Evolutionary conservation across 2,329 filamentous ascomycete genomes (phyloP).

Genomic region (Keithomyces neogunnii): DNA sequence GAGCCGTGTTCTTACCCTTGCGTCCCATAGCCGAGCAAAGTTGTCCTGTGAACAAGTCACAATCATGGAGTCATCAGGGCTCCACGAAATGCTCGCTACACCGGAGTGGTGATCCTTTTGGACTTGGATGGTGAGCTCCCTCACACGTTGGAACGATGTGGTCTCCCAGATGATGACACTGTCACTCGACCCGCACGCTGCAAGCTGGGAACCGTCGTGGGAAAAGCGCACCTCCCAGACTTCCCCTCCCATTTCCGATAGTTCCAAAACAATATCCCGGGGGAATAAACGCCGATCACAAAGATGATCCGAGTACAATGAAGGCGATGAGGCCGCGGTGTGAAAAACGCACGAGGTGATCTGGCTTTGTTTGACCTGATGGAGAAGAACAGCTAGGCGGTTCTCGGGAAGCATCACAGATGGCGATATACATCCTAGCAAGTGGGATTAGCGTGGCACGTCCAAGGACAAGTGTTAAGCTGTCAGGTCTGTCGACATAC

Average conservation of each 20-base stretch:
- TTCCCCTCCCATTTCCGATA: slow-evolving; percentile 69
- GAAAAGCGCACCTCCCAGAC: slow-evolving; percentile 92
- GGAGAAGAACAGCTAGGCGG: slow-evolving; percentile 69
- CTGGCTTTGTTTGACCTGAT: slow-evolving; percentile 77
- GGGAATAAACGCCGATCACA: slow-evolving; percentile 80
- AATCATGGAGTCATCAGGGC: slow-evolving; percentile 79
- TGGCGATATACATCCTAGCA: slow-evolving; percentile 76
- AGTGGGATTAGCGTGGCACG: slow-evolving; percentile 11
- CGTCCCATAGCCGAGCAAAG: slow-evolving; percentile 68
- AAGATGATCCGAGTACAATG: slow-evolving; percentile 79
- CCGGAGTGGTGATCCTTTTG: slow-evolving; percentile 53
- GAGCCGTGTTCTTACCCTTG: slow-evolving; percentile 40
- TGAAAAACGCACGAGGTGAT: slow-evolving; percentile 82
- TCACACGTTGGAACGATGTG: slow-evolving; percentile 54
- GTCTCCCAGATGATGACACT: slow-evolving; percentile 78
- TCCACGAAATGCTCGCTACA: slow-evolving; percentile 81
- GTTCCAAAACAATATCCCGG: slow-evolving; percentile 57
- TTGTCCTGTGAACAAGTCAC: slow-evolving; percentile 75
- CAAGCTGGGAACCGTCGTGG: slow-evolving; percentile 73
- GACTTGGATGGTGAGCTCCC: slow-evolving; percentile 38
- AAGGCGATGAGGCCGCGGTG: slow-evolving; percentile 69
- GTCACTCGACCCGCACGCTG: slow-evolving; percentile 70
- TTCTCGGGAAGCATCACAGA: slow-evolving; percentile 96
- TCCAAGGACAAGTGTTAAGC: background rate
- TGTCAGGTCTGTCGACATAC: slow-evolving; percentile 37